phyloP scores from a whole-genome alignment of 31 red algal species.

The Asparagopsis taxiformis region DNA sequence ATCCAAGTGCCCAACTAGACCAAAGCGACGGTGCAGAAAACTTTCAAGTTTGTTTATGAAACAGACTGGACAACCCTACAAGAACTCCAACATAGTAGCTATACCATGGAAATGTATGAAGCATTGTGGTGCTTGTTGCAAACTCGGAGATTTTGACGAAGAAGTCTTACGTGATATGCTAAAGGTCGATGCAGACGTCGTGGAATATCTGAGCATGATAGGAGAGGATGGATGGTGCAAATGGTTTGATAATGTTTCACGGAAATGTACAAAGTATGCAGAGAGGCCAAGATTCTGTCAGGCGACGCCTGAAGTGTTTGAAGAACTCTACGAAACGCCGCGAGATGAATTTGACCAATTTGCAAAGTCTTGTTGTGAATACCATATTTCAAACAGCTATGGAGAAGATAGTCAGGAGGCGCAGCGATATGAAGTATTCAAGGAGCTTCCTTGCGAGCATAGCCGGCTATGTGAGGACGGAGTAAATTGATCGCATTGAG shows the following conservation, averaged over 20 bases:
- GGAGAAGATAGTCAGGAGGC: constrained; percentile 48
- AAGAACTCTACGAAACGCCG: constrained; percentile 33
- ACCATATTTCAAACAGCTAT: constrained; percentile 48
- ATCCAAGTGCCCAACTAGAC: too few relatives aligned
- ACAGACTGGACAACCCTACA: too few relatives aligned
- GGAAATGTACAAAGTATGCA: constrained; percentile 42
- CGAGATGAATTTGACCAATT: constrained; percentile 25
- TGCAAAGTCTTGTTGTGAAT: constrained; percentile 52
- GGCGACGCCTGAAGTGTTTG: constrained; percentile 49
- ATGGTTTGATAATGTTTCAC: constrained; percentile 38
- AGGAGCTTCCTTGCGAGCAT: constrained; percentile 25
- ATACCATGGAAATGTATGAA: constrained; percentile 74
- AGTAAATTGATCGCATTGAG: constrained; percentile 14
- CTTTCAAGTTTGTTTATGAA: too few relatives aligned
- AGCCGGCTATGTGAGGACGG: constrained; percentile 42
- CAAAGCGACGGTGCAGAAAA: too few relatives aligned
- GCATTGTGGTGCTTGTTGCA: constrained; percentile 73
- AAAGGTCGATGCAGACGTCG: constrained; percentile 27
- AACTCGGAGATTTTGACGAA: constrained; percentile 35
- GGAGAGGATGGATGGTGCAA: constrained; percentile 58
- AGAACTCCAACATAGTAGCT: too few relatives aligned
- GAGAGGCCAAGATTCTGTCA: constrained; percentile 62
- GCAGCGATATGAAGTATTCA: constrained; percentile 29
- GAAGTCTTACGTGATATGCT: constrained; percentile 35
- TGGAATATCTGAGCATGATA: constrained; percentile 56